Evolutionary conservation across 2,329 filamentous ascomycete genomes (phyloP), one percentile per base, ranked within the genome.

Genomic region (Alternaria panax): DNA sequence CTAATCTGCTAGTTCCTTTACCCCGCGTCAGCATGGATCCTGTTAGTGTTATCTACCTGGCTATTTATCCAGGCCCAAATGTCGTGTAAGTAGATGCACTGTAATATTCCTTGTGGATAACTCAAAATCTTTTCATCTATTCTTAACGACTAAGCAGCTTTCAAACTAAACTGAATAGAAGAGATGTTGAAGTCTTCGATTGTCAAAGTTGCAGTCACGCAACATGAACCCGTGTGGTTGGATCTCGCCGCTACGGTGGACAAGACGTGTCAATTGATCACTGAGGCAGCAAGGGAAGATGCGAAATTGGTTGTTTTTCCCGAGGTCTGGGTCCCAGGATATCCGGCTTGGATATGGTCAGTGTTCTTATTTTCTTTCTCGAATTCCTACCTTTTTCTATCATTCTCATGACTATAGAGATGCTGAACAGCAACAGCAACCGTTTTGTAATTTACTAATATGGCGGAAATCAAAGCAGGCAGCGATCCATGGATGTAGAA

Each of bases 171-270:
- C 30, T 6, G 12, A 16, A 34, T 14, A 34, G 30, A 16, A 34
- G 7, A 34, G 30, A 34, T 34, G 30, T 34, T 14, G 30, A 34
- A 34, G 12, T 34, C 30, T 14, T 34, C 30, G 30, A 20, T 38
- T 20, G 14, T 47, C 14, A n/a, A n/a, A n/a, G 81, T 86, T 5
- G 84, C 82, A 27, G 84, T 84, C 12, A 81, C 85, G 0, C 86
- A 89, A 68, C 82, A 83, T 6, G 87, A 89, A 71, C 86, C 87
- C 0, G 81, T 79, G 1, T 89, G 86, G 86, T 79, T 89, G 7
- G 84, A 90, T 65, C 80, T 89, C 2, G 76, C 82, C 7, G 83
- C 72, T 0, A 80, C 81, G 2, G 83, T 89, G 1, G 70, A 80
- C 2, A 89, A 89, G 70, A 87, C 87, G 7, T 84, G 85, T 65